Percentiles rank a stretch among this genome's conserved stretches.
Evolutionary conservation across 2,329 filamentous ascomycete genomes (phyloP).

Genomic region (Cladosporium austrohemisphaericum): DNA sequence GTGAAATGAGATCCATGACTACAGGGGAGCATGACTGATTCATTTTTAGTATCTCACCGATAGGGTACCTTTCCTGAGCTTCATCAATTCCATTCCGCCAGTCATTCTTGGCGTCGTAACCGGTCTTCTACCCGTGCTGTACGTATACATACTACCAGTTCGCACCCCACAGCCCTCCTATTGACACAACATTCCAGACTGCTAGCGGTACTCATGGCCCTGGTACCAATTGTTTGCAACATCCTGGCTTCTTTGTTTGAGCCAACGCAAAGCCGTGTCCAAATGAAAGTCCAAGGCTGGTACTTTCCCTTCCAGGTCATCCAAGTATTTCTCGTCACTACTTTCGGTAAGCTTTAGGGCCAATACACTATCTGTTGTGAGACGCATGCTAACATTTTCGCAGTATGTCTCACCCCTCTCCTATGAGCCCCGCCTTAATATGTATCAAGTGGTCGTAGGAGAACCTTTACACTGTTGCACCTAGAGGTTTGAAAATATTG

Average conservation of each 20-base stretch:
- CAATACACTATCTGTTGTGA: no score
- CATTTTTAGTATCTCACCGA: constrained; percentile 32
- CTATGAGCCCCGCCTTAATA: no score
- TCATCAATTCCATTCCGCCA: constrained; percentile 40
- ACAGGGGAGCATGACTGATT: not conserved
- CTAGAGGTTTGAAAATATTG: no score
- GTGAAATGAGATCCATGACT: no score
- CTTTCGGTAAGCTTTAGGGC: no score
- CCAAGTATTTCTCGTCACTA: constrained; percentile 38
- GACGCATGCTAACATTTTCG: no score
- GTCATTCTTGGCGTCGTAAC: constrained; percentile 44
- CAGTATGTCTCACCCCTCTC: no score
- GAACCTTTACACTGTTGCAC: no score
- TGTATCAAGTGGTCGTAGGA: no score
- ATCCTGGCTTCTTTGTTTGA: constrained; percentile 22
- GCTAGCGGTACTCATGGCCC: constrained; percentile 42
- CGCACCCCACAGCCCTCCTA: not conserved
- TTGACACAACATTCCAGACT: constrained; percentile 31
- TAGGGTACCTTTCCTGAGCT: constrained; percentile 38
- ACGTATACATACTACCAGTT: not conserved
- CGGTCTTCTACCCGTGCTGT: constrained; percentile 39
- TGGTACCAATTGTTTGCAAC: constrained; percentile 43
- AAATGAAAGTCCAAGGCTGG: constrained; percentile 34
- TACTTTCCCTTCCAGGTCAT: constrained; percentile 39
- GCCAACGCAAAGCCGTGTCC: constrained; percentile 39